phyloP scores from a whole-genome alignment of 2,329 filamentous ascomycete genomes.

The Pseudocercospora crystallina region DNA sequence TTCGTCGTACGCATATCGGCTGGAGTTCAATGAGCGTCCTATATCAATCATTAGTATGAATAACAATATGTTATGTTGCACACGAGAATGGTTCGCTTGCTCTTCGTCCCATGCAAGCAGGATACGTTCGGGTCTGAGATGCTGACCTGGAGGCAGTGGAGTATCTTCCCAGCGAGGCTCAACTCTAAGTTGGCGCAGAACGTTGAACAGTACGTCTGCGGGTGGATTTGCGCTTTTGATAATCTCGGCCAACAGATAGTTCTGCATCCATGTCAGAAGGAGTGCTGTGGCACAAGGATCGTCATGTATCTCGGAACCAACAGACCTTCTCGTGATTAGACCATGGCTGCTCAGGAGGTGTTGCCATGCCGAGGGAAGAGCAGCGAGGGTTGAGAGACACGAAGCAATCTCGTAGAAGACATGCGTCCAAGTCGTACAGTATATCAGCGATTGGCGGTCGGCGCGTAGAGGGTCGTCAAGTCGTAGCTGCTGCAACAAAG shows the following conservation, averaged over 20 bases:
- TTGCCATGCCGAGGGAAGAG: slow-evolving; percentile 42
- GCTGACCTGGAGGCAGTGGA: slow-evolving; percentile 51
- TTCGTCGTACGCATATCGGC: slow-evolving; percentile 32
- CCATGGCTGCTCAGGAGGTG: slow-evolving; percentile 44
- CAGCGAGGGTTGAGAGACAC: slow-evolving; percentile 31
- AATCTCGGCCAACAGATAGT: slow-evolving; percentile 52
- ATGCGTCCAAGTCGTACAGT: slow-evolving; percentile 31
- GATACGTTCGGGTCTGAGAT: background rate
- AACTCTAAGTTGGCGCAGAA: slow-evolving; percentile 45
- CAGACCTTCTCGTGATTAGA: slow-evolving; percentile 50
- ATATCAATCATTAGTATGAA: background rate
- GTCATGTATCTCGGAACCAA: slow-evolving; percentile 6
- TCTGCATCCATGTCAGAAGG: slow-evolving; percentile 29
- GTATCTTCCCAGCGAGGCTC: slow-evolving; percentile 52
- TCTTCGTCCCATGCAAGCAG: background rate
- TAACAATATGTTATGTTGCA: background rate
- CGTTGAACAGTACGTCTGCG: slow-evolving; percentile 43
- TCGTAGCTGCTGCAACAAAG: slow-evolving; percentile 30
- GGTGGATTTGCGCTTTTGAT: slow-evolving; percentile 49
- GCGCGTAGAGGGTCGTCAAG: slow-evolving; percentile 31
- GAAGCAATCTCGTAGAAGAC: slow-evolving; percentile 30
- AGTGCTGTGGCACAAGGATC: slow-evolving; percentile 15
- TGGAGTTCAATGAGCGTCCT: slow-evolving; percentile 38
- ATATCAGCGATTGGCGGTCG: slow-evolving; percentile 24
- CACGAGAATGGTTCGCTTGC: slow-evolving; percentile 6